Evolutionary conservation across 2,329 filamentous ascomycete species (phyloP), one percentile per base, ranked within the genome.

Genomic region (Fusarium algeriense): DNA sequence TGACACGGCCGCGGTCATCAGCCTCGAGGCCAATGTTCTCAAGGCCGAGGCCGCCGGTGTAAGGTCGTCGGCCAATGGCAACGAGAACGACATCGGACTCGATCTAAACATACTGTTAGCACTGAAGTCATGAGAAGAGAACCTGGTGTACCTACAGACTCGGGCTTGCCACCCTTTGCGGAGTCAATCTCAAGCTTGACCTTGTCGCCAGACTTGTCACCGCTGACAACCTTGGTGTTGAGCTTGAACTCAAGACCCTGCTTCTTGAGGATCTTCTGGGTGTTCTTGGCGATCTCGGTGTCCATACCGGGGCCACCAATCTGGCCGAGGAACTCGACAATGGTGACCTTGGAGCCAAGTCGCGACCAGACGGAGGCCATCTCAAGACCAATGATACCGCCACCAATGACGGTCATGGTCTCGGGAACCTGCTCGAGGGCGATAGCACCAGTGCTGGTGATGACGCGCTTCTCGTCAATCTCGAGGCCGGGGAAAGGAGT

Each of bases 291-390:
- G 78, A 98, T 93, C 82, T 99, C 96, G 50, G 88, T 83, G 81
- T 99, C 96, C 96, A 99, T 99, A 77, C 96, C 96, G 52, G 96
- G 96, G 64, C 96, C 96, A 83, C 96, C 96, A 75, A 99, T 98
- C 86, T 98, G 95, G 78, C 91, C 90, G 62, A 99, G 87, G 85
- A 96, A 99, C 85, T 99, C 96, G 63, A 99, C 95, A 64, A 99
- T 95, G 69, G 96, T 99, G 67, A 99, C 96, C 84, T 98, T 93
- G 72, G 94, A 84, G 71, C 96, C 96, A 69, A 99, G 88, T 78
- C 96, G 90, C 67, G 94, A 97, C 96, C 96, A 99, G 58, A 99
- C 96, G 57, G 95, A 98, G 72, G 86, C 94, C 96, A 99, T 99
- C 85, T 99, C 96, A 44, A 99, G 90, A 81, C 96, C 96, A 79